Evolutionary conservation across 2,329 filamentous ascomycete genomes (phyloP), one percentile per base, ranked within the genome.

Genomic region (Phaeophleospora eucalypticola): DNA sequence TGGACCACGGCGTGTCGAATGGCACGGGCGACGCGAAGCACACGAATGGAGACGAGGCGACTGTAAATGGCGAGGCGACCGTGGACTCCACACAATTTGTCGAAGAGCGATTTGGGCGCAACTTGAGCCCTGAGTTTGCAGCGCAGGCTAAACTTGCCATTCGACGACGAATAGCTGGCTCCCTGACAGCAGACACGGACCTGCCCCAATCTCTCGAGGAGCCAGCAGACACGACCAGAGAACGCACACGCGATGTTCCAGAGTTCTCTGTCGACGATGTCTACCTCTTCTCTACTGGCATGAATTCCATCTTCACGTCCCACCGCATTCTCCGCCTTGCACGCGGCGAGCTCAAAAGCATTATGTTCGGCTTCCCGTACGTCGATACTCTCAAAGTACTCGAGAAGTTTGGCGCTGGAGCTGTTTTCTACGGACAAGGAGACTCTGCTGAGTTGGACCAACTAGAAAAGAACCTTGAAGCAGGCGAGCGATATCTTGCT

Each of bases 291-390:
- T 87, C 91, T 0, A 84, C 80, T 34, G 93, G 93, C 32, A 98
- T 98, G 90, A 96, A 89, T 62, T 83, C 91, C 42, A 96, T 98
- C 36, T 98, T 89, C 71, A 89, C 88, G 58, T 79, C 87, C 0
- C 93, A 98, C 65, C 82, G 85, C 40, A 81, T 80, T 36, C 72
- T 96, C 41, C 72, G 91, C 52, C 72, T 74, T 42, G 76, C 81
- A 0, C 80, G 83, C 32, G 82, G 82, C 2, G 71, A 76, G 6
- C 64, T 80, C 49, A 86, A 87, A 68, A 94, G 89, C 66, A 82
- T 98, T 63, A 90, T 86, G 61, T 96, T 89, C 62, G 93, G 93
- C n/a, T 98, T 98, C 59, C 89, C 93, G 0, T 98, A 98, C 59
- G 88, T 96, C 43, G 93, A 98, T 68, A 96, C 93, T 0, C 77